These are phyloP conservation scores for Colletotrichum sp. DNA, from an alignment of 2,329 filamentous ascomycete genomes.

Conservation along the genomic window DNA sequence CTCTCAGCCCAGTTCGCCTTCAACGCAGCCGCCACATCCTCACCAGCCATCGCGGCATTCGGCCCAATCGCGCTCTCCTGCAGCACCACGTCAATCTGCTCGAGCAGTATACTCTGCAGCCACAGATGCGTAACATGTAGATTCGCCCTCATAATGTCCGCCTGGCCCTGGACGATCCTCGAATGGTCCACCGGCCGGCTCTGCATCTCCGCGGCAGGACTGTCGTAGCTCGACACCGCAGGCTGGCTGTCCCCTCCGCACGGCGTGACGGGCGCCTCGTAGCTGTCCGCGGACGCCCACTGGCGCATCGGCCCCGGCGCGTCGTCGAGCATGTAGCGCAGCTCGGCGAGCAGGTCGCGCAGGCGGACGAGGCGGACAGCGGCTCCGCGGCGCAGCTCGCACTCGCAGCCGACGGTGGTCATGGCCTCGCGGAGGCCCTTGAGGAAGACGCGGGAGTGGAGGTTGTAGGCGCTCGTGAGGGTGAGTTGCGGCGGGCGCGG, in stretches of 20 bases:
- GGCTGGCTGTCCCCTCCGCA: not conserved
- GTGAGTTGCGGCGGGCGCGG: constrained; percentile 11
- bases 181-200: not conserved
- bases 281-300: constrained; percentile 20
- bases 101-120: constrained; percentile 38
- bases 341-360: constrained; percentile 29
- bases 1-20: constrained; percentile 33
- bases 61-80: constrained; percentile 18
- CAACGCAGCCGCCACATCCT: not conserved
- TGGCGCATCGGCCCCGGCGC: constrained; percentile 28
- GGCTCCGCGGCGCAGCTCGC: not conserved
- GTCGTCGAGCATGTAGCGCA: constrained; percentile 34
- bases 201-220: not conserved
- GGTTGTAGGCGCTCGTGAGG: constrained; percentile 31
- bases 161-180: constrained; percentile 16
- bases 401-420: constrained; percentile 12
- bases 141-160: constrained; percentile 35
- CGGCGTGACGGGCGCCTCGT: not conserved
- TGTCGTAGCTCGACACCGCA: not conserved
- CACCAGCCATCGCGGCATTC: not conserved
- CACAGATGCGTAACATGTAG: constrained; percentile 41
- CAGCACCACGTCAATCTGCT: constrained; percentile 33
- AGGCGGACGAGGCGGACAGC: constrained; percentile 26
- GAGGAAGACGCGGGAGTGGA: constrained; percentile 31
- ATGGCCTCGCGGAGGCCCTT: constrained; percentile 23